Evolutionary conservation across 441 rosid genomes (phyloP).

Genomic region (Mallotus japonicus): DNA sequence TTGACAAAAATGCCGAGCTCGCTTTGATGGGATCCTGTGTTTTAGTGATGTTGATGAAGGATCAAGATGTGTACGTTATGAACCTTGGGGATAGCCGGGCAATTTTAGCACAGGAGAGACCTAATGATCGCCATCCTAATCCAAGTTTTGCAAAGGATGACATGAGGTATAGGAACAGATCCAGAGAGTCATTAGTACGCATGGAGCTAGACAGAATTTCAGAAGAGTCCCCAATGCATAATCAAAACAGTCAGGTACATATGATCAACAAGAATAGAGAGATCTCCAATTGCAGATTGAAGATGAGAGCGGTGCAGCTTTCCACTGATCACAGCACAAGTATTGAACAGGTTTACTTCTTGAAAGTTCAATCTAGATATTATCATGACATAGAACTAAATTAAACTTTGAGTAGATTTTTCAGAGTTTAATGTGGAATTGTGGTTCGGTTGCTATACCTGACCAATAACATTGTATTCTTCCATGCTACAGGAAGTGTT

Average conservation of each 20-base stretch:
- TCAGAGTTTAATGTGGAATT: not conserved
- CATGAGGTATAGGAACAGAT: slow-evolving; percentile 65
- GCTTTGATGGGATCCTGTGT: slow-evolving; percentile 97
- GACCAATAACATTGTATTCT: slow-evolving; percentile 18
- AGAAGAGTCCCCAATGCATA: slow-evolving; percentile 94
- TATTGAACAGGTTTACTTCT: slow-evolving; percentile 68
- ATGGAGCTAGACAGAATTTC: slow-evolving; percentile 96
- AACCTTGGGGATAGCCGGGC: slow-evolving; percentile 93
- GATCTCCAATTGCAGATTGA: slow-evolving; percentile 76
- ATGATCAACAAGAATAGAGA: slow-evolving; percentile 82
- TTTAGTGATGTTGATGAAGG: slow-evolving; percentile 93
- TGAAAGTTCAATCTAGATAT: slow-evolving; percentile 17
- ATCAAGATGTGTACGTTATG: slow-evolving; percentile 95
- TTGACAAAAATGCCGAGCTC: slow-evolving; percentile 82
- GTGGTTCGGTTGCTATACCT: slow-evolving; percentile 5
- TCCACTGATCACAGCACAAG: slow-evolving; percentile 91
- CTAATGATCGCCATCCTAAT: slow-evolving; percentile 71
- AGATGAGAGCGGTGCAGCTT: slow-evolving; percentile 95
- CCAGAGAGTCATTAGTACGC: slow-evolving; percentile 75
- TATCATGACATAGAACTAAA: not conserved
- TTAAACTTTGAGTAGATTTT: not conserved
- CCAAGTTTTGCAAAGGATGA: slow-evolving; percentile 60
- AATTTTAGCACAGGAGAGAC: slow-evolving; percentile 86
- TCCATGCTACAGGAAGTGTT: slow-evolving; percentile 63
- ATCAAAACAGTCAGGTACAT: slow-evolving; percentile 62